phyloP scores from a whole-genome alignment of 1,284 basidiomycete genomes.

The Tilletiopsis washingtonensis region DNA sequence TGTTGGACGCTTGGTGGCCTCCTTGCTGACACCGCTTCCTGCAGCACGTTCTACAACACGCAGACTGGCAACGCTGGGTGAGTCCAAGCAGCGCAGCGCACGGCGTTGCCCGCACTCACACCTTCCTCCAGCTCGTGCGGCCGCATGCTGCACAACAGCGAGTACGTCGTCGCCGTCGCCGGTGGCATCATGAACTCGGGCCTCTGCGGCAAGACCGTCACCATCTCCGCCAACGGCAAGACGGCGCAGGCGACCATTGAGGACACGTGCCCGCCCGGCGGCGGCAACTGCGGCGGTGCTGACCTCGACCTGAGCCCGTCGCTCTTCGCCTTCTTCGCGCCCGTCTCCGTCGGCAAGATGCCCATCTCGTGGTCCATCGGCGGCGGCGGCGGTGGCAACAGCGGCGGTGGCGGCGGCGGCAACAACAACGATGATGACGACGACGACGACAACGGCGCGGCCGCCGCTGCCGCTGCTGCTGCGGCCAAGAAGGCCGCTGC shows the following conservation, averaged over 20 bases:
- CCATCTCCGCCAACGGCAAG: conserved; percentile 11
- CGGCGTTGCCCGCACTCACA: not conserved
- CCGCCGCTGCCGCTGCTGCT: conserved; percentile 3
- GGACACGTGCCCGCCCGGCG: conserved; percentile 8
- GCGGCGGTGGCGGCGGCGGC: not conserved
- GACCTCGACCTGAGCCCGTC: conserved; percentile 11
- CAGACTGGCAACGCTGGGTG: conserved; percentile 7
- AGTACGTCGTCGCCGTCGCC: conserved; percentile 9
- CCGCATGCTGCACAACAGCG: conserved; percentile 1
- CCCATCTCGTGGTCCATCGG: conserved; percentile 4
- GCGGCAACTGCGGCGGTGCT: not conserved
- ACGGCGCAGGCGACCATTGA: conserved; percentile 5
- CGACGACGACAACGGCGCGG: conserved; percentile 1
- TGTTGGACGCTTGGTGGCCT: too few species aligned
- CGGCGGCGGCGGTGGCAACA: not conserved
- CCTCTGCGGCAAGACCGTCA: conserved; percentile 7
- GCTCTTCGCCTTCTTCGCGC: conserved; percentile 11
- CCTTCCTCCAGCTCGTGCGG: not conserved
- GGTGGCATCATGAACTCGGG: not conserved
- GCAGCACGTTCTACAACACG: conserved; percentile 6
- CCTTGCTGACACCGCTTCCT: too few species aligned
- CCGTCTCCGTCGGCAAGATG: conserved; percentile 2
- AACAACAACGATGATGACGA: conserved; percentile 1
- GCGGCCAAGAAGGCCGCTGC: not conserved
- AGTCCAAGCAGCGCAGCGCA: not conserved